These are phyloP conservation scores for Colletotrichum lentis DNA, from an alignment of 2,329 filamentous ascomycete species.

Conservation along the genomic window DNA sequence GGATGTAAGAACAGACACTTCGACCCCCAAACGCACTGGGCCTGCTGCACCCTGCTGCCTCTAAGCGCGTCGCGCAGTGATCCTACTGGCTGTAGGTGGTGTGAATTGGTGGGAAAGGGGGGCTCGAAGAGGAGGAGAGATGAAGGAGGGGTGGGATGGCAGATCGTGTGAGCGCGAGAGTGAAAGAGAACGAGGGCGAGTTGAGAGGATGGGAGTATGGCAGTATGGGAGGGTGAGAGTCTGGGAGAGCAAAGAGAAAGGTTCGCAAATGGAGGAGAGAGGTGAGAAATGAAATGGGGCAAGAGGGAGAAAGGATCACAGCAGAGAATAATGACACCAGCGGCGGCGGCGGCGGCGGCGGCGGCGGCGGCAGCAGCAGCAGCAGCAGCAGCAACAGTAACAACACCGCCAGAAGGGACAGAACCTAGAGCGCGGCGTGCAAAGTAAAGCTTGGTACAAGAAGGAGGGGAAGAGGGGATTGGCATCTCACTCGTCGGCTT, in stretches of 20 bases:
- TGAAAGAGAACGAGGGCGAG: neutral
- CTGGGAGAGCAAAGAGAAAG: neutral
- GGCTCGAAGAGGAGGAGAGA: conserved; percentile 9
- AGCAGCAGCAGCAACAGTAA: conserved; percentile 6
- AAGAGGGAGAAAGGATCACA: conserved; percentile 3
- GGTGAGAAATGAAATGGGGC: neutral
- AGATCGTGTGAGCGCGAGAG: neutral
- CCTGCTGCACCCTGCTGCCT: conserved; percentile 34
- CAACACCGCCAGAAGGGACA: conserved; percentile 6
- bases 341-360: neutral
- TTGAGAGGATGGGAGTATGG: neutral
- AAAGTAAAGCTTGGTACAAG: neutral
- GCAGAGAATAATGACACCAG: neutral
- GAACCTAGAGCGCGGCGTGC: too few relatives aligned
- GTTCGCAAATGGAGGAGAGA: neutral
- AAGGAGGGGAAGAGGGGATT: neutral
- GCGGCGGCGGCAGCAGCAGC: too few relatives aligned
- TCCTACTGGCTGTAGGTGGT: conserved; percentile 45
- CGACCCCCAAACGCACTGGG: conserved; percentile 27
- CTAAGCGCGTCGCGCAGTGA: conserved; percentile 49
- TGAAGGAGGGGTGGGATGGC: conserved; percentile 10
- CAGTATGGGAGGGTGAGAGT: neutral
- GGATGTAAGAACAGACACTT: conserved; percentile 32
- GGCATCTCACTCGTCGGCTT: neutral
- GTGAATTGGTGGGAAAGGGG: conserved; percentile 17